Evolutionary conservation across 345 rosid species (phyloP).

Genomic region (Reutealis trisperma): DNA sequence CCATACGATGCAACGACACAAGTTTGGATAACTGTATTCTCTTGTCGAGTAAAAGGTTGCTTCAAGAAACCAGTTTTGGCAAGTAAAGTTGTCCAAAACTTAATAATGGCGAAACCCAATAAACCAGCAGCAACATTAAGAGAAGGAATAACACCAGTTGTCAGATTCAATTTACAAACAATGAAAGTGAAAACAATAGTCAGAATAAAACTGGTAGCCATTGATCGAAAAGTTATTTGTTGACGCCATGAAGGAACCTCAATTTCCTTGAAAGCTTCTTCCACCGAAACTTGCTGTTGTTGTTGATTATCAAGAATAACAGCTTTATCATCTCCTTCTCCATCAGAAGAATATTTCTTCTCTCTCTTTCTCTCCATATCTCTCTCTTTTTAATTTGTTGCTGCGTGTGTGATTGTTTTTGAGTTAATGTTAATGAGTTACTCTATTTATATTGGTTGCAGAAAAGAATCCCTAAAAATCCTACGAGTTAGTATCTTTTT

Average conservation of each 20-base stretch:
- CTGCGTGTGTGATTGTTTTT: too few species aligned
- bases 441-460: too few species aligned
- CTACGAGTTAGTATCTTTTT: too few species aligned
- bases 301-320: too few species aligned
- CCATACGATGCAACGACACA: background rate
- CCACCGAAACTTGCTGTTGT: background rate
- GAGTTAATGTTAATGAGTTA: too few species aligned
- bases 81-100: background rate
- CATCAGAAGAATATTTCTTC: too few species aligned
- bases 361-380: too few species aligned
- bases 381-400: too few species aligned
- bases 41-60: background rate
- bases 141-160: slow-evolving; percentile 1
- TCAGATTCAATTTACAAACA: background rate
- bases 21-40: slow-evolving; percentile 1
- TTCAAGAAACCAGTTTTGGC: background rate
- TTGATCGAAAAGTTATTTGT: background rate
- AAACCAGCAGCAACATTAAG: slow-evolving; percentile 2
- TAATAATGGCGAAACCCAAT: background rate
- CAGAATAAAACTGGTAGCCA: background rate
- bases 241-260: background rate
- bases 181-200: background rate
- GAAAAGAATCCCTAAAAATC: too few species aligned
- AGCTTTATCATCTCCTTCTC: too few species aligned
- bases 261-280: background rate